Base-by-base conservation (phyloP, 306 rosid species). In the Gillenia trifoliata region DNA sequence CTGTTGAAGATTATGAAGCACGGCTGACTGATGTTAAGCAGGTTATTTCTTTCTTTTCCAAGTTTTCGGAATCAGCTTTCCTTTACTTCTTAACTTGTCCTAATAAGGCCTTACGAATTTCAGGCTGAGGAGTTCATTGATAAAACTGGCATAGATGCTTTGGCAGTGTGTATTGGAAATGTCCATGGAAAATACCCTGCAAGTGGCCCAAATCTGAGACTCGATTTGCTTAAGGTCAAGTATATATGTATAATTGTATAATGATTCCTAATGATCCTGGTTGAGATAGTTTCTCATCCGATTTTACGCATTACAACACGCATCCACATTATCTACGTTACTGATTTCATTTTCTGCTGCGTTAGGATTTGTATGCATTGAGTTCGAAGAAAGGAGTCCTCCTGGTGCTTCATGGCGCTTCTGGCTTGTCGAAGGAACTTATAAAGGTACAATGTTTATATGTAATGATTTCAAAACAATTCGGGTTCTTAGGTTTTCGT, bases 141-240 rank as follows among this genome's bases (percentile, higher is more conserved):
- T 72, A 87, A 87, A 80, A 93, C 98, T 23, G 83, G 92, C n/a
- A 87, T 91, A 88, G 98, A 91, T 84, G 96, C 98, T 85, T 89
- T 93, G 89, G 98, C 98, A 67, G 98, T 93, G 25, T 93, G 98
- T 76, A 91, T 93, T 28, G 97, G 98, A 47, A 93, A 93, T 73
- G 96, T 88, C 61, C 97, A 93, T 76, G 98, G 98, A 17, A 93
- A 91, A 71, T 93, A 93, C 81, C 97, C 98, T 10, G 87, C 90
- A 66, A 84, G 88, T 82, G 98, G 97, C 75, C 98, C 98, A 55
- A 85, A 88, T 72, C 94, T 93, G 83, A 89, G 82, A 88, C 76
- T 93, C 45, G 94, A 93, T 83, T 82, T 93, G 85, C 98, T 93
- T 20, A 88, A 93, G 98, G 98, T 93, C 72, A 77, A 63, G 22